A percentile compares a stretch with the other conserved stretches of the same genome.
These are phyloP conservation scores for Synchytrium microbalum DNA, from an alignment of 371 early-diverging fungal species.

Conservation along the genomic window DNA sequence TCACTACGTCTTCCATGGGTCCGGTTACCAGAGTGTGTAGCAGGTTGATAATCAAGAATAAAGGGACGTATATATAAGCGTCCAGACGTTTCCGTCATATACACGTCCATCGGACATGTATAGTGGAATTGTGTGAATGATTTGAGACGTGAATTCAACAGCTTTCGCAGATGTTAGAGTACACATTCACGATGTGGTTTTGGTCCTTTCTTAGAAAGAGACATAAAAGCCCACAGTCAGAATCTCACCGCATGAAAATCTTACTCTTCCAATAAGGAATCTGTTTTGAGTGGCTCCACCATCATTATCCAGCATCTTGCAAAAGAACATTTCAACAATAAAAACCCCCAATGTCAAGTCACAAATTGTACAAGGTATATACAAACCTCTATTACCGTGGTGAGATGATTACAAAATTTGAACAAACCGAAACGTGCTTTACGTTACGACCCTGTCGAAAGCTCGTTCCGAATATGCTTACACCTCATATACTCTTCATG, in stretches of 20 bases:
- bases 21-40: conserved; percentile 37
- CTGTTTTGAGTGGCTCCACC: too few relatives aligned
- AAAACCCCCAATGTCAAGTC: too few relatives aligned
- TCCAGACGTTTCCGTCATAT: conserved; percentile 33
- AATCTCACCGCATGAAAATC: too few relatives aligned
- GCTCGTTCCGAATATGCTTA: neutral
- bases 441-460: neutral
- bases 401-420: neutral
- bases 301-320: too few relatives aligned
- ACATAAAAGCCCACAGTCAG: too few relatives aligned
- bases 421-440: neutral
- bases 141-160: neutral
- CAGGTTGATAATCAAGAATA: conserved; percentile 4
- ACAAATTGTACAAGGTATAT: too few relatives aligned
- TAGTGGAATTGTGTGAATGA: neutral
- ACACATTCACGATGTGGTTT: too few relatives aligned
- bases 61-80: conserved; percentile 29
- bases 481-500: neutral
- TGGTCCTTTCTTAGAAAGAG: too few relatives aligned
- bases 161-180: too few relatives aligned
- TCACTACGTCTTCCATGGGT: conserved; percentile 30
- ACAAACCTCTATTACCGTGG: neutral
- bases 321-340: too few relatives aligned
- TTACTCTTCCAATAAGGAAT: too few relatives aligned
- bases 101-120: conserved; percentile 25